A percentile compares a stretch with the other conserved stretches of the same genome.
These are phyloP conservation scores for Nitzschia sp. DNA, from an alignment of 108 stramenopile species.

Conservation along the genomic window DNA sequence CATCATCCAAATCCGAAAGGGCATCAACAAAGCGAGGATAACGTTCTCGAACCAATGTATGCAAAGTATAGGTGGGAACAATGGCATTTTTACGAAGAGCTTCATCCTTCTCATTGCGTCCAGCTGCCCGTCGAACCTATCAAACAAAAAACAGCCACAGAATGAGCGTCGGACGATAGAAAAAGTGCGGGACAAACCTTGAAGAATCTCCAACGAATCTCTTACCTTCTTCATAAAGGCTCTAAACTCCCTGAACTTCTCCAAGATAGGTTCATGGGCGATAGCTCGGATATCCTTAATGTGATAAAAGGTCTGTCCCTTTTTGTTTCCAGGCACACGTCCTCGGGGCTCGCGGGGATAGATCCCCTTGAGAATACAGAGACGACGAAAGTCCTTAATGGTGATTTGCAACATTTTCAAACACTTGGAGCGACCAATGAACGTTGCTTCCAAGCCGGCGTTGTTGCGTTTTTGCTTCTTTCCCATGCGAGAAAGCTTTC, in stretches of 20 bases:
- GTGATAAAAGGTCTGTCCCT: slow-evolving; percentile 95
- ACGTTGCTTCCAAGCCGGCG: slow-evolving; percentile 91
- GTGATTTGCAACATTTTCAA: slow-evolving; percentile 92
- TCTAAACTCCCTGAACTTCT: slow-evolving; percentile 95
- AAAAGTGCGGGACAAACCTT: neutral
- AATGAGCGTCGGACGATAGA: too few species aligned
- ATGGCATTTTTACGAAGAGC: slow-evolving; percentile 76
- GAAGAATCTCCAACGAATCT: neutral
- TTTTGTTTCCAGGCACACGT: slow-evolving; percentile 85
- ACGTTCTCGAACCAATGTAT: slow-evolving; percentile 97
- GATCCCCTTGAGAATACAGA: slow-evolving; percentile 99
- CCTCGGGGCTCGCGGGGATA: slow-evolving; percentile 94
- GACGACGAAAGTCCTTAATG: slow-evolving; percentile 96
- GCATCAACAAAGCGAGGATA: slow-evolving; percentile 98
- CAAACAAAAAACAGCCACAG: slow-evolving; percentile 6
- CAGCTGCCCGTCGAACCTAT: slow-evolving; percentile 64
- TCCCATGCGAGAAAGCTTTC: slow-evolving; percentile 95
- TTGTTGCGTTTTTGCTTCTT: slow-evolving; percentile 91
- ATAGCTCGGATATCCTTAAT: slow-evolving; percentile 95
- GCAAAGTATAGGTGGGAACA: slow-evolving; percentile 87
- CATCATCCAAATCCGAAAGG: slow-evolving; percentile 95
- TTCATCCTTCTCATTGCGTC: slow-evolving; percentile 87
- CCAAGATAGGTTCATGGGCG: slow-evolving; percentile 95
- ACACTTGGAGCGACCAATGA: slow-evolving; percentile 89
- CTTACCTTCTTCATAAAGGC: slow-evolving; percentile 93